Evolutionary conservation across 495 filamentous ascomycete species (phyloP).

Genomic region (Annulohypoxylon bovei): DNA sequence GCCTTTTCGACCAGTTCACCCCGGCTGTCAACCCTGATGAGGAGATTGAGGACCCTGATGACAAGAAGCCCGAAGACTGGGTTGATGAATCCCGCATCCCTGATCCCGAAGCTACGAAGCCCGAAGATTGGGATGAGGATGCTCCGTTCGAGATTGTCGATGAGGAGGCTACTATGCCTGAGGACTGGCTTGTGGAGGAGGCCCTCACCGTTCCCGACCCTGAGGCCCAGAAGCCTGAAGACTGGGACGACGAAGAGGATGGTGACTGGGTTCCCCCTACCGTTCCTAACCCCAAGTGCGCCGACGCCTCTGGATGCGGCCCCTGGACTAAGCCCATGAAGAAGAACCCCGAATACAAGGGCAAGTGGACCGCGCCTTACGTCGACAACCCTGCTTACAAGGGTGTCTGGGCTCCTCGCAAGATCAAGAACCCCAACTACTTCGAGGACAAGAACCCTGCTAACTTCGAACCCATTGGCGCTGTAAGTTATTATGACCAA

Average conservation of each 20-base stretch:
- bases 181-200: slow-evolving; percentile 96
- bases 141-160: slow-evolving; percentile 96
- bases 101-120: slow-evolving; percentile 95
- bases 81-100: slow-evolving; percentile 90
- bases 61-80: slow-evolving; percentile 95
- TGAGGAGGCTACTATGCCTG: slow-evolving; percentile 89
- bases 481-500: slow-evolving; percentile 66
- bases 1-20: slow-evolving; percentile 92
- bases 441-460: slow-evolving; percentile 97
- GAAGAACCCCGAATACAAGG: slow-evolving; percentile 98
- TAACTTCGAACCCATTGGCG: slow-evolving; percentile 98
- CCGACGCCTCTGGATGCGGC: slow-evolving; percentile 92
- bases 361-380: slow-evolving; percentile 93
- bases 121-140: slow-evolving; percentile 99
- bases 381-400: slow-evolving; percentile 99
- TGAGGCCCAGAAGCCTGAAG: slow-evolving; percentile 97
- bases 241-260: slow-evolving; percentile 99
- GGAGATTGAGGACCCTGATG: slow-evolving; percentile 97
- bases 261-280: slow-evolving; percentile 97
- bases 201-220: slow-evolving; percentile 88
- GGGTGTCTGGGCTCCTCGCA: slow-evolving; percentile 91
- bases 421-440: slow-evolving; percentile 97
- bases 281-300: slow-evolving; percentile 94
- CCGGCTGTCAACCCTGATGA: slow-evolving; percentile 92
- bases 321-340: slow-evolving; percentile 91